Evolutionary conservation across 208 protist genomes (phyloP).

Genomic region (Acanthamoeba divionensis): DNA sequence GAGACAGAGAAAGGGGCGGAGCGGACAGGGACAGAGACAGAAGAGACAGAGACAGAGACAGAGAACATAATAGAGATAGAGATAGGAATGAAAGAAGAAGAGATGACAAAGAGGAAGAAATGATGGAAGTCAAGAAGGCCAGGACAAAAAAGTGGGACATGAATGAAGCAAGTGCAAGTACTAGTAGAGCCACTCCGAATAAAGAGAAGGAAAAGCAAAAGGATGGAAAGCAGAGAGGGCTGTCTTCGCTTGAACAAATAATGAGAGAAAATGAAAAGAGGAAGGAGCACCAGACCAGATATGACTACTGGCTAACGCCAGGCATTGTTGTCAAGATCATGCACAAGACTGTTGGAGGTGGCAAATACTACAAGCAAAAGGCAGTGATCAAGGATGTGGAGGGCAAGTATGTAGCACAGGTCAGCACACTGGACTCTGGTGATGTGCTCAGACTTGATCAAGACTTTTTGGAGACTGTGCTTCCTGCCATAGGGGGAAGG

Average conservation of each 20-base stretch:
- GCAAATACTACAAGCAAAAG: constrained; percentile 76
- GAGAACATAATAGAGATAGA: background rate
- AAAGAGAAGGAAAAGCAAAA: background rate
- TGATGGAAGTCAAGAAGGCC: too few relatives aligned
- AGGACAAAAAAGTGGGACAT: background rate
- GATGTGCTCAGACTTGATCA: constrained; percentile 73
- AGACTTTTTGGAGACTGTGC: constrained; percentile 64
- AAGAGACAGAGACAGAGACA: background rate
- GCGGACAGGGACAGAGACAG: background rate
- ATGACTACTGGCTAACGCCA: constrained; percentile 43
- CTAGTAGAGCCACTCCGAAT: background rate
- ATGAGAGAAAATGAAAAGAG: background rate
- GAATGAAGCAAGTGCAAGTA: background rate
- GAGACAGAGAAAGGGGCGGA: background rate
- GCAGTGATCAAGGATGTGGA: constrained; percentile 59
- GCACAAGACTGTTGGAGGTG: constrained; percentile 68
- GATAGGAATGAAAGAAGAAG: background rate
- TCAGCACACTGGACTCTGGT: constrained; percentile 61
- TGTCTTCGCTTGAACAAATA: background rate
- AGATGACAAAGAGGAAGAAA: background rate
- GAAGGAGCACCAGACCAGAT: constrained; percentile 5
- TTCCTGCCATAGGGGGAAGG: constrained; percentile 40
- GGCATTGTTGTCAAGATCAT: constrained; percentile 70
- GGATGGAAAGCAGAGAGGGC: background rate
- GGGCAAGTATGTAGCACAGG: constrained; percentile 61